Evolutionary conservation across 163 green algal genomes (phyloP).

Genomic region (Prototheca cutis): DNA sequence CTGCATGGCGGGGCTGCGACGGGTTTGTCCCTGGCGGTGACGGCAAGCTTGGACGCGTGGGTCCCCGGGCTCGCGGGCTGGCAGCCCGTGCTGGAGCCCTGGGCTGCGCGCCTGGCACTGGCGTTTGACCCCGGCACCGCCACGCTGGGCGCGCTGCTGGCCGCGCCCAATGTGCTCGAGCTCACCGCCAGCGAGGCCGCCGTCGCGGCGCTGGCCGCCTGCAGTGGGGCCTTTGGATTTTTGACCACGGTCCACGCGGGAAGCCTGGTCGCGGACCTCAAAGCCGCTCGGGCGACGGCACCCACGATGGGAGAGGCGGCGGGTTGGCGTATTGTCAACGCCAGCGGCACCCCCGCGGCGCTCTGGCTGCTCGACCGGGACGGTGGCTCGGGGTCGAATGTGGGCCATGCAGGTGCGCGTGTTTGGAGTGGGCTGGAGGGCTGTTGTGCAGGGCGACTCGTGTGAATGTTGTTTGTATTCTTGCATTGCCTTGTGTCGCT

Average conservation of each 20-base stretch:
- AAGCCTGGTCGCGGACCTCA: background rate
- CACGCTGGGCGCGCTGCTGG: background rate
- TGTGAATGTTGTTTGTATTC: too few species aligned
- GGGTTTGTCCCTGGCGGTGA: too few species aligned
- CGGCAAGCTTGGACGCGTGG: background rate
- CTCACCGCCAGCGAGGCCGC: constrained; percentile 20
- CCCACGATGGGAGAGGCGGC: background rate
- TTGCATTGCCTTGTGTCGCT: too few species aligned
- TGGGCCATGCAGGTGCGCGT: too few species aligned
- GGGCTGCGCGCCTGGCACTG: constrained; percentile 32
- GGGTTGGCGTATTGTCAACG: constrained; percentile 25
- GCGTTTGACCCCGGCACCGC: background rate
- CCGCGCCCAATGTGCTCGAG: constrained; percentile 12
- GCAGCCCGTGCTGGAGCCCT: constrained; percentile 66
- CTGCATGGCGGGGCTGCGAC: too few species aligned
- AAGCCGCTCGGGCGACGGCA: background rate
- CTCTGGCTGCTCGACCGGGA: constrained; percentile 27
- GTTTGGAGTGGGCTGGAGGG: too few species aligned
- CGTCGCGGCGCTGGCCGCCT: constrained; percentile 9
- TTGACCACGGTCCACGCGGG: background rate
- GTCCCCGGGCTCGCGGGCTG: constrained; percentile 20
- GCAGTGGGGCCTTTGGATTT: background rate
- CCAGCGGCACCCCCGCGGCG: constrained; percentile 18
- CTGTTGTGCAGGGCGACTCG: too few species aligned
- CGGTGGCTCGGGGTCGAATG: too few species aligned